Base-by-base conservation (phyloP, 2,329 filamentous ascomycete genomes). In the Verticillium alfalfae region DNA sequence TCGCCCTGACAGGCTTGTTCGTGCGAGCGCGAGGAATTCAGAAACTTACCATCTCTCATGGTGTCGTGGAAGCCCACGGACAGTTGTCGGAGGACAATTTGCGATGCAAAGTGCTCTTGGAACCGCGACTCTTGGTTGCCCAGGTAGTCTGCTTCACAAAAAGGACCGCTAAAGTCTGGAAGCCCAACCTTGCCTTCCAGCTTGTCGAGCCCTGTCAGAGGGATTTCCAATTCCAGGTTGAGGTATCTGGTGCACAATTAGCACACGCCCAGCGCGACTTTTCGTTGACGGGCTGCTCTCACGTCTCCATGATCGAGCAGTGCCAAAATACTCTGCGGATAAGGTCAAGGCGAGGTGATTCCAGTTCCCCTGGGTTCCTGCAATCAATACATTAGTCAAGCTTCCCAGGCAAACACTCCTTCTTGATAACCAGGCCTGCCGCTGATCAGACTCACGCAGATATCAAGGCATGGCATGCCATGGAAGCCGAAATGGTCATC, bases 51-150 rank as follows among this genome's bases (percentile, higher is more conserved):
- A 64, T 81, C 79, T 62, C 76, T 80, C 34, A 88, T 76, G 2
- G 76, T 75, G 54, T 74, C 74, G 68, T 88, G 81, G 18, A 86
- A 81, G 26, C 81, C 77, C 1, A 79, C 76, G 41, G 82, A 81
- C 2, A 88, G 72, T 31, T 81, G 76, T 22, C 82, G 76, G 18
- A 88, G 75, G 12, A 84, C 81, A 56, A 88, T 82, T 67, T 87
- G 84, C 0, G 85, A 85, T 2, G 83, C 78, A 68, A 86, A 87
- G 66, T 88, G 79, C 62, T 85, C 81, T 64, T 84, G 80, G 61
- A 83, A 84, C 63, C 85, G 79, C 1, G 82, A 81, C 10, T 76
- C 71, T 64, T 84, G 79, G 63, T 84, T 81, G 22, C 73, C 75
- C 13, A 77, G 67, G 62, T 79, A 76, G 65, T 83, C 80, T 16